Base-by-base conservation (phyloP, 306 rosid species). In the Dryas octopetala region DNA sequence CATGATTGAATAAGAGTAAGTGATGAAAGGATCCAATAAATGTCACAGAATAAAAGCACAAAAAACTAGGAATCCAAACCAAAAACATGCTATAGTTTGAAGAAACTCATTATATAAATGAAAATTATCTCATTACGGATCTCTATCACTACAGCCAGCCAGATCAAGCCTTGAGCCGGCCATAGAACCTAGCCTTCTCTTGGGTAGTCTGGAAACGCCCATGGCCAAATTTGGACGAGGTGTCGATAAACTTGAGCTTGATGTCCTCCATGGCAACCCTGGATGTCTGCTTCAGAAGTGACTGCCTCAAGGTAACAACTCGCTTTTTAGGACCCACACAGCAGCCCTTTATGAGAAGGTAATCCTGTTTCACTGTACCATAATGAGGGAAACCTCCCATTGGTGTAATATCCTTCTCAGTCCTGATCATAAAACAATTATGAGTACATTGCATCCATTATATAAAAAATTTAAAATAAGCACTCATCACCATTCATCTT, bases 361-460 rank as follows among this genome's bases (percentile, higher is more conserved):
- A 89, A 62, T 91, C 93, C 75, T 89, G 84, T 65, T 85, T 88
- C 26, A 89, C 91, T 28, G 83, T 69, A 61, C 93, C 96, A 54
- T 92, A 89, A 41, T 92, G 97, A 48, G 93, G 91, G 76, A 92
- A 92, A 7, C 97, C 97, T 43, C 96, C 97, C 84, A 88, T 88
- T 0, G 97, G 97, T 5, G 96, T 89, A 26, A 92, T 79, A 47
- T 89, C 90, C 81, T 89, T 92, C 85, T 89, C 93, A 0, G 97
- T 92, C 86, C 97, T 91, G 79, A 70, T 15, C 17, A 70, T 11
- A 62, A 13, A 11, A 38, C 70, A 26, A 46, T 55, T 7, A 8
- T 0, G 10, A 12, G 16, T 9, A 28, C 4, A 5, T 5, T 0
- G 38, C 38, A 32, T 32, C 38, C 38, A 32, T 32, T 32, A 32